phyloP scores from a whole-genome alignment of 2,329 filamentous ascomycete genomes.

The Aspergillus fischeri region DNA sequence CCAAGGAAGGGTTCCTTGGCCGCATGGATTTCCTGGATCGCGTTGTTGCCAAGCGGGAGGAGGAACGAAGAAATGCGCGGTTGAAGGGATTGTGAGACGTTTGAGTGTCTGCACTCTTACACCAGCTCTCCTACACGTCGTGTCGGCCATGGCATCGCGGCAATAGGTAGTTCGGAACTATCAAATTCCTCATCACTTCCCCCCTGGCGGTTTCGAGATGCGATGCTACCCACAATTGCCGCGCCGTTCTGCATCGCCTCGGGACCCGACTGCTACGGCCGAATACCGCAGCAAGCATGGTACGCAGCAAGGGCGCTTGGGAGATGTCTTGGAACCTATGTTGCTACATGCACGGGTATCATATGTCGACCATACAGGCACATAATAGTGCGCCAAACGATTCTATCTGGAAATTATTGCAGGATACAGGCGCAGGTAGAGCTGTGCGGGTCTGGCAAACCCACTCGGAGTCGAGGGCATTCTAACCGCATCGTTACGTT shows the following conservation, averaged over 20 bases:
- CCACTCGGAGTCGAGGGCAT: background rate
- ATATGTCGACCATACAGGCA: background rate
- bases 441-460: too few species aligned
- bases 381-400: background rate
- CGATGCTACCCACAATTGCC: too few species aligned
- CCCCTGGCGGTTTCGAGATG: too few species aligned
- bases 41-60: conserved; percentile 54
- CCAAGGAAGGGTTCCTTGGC: conserved; percentile 58
- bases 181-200: background rate
- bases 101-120: background rate
- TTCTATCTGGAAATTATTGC: background rate
- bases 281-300: background rate
- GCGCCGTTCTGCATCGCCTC: too few species aligned
- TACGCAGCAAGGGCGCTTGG: too few species aligned
- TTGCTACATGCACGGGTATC: background rate
- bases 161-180: background rate
- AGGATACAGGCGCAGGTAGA: background rate
- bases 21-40: conserved; percentile 60
- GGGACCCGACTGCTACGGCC: too few species aligned
- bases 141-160: background rate
- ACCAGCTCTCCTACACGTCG: background rate
- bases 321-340: background rate
- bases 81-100: conserved; percentile 35
- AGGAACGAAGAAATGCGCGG: conserved; percentile 51
- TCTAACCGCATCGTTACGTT: background rate